These are phyloP conservation scores for Ochetophila trinervis DNA, from an alignment of 306 rosid genomes.

Conservation along the genomic window DNA sequence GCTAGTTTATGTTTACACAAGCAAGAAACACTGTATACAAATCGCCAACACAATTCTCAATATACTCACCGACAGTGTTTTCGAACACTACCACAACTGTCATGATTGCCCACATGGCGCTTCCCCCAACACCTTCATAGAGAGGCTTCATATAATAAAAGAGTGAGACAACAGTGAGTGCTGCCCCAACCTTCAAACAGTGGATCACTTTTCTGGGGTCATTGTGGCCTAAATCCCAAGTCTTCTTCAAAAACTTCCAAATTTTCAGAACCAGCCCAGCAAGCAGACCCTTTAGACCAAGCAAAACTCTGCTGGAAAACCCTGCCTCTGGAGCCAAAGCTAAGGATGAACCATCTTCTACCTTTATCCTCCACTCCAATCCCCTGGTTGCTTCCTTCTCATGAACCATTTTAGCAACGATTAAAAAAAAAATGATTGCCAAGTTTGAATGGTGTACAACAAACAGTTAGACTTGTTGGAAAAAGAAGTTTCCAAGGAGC, in stretches of 20 bases:
- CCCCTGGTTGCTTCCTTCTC: constrained; percentile 24
- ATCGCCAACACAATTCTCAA: background rate
- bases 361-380: constrained; percentile 63
- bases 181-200: constrained; percentile 71
- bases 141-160: constrained; percentile 78
- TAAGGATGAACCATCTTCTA: constrained; percentile 40
- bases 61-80: constrained; percentile 49
- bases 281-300: constrained; percentile 30
- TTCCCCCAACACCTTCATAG: constrained; percentile 71
- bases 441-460: background rate
- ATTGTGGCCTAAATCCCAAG: constrained; percentile 64
- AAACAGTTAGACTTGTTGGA: background rate
- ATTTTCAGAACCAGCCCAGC: constrained; percentile 36
- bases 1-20: background rate
- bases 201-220: constrained; percentile 86
- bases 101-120: constrained; percentile 84
- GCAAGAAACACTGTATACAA: background rate
- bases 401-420: constrained; percentile 23
- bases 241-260: constrained; percentile 49
- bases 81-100: constrained; percentile 80
- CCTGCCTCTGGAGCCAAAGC: constrained; percentile 25
- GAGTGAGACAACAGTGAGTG: constrained; percentile 69
- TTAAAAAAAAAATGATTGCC: background rate
- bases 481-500: background rate
- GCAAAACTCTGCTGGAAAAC: constrained; percentile 14